These are phyloP conservation scores for Trichocomaceae sp. DNA, from an alignment of 2,329 filamentous ascomycete species.

Conservation along the genomic window DNA sequence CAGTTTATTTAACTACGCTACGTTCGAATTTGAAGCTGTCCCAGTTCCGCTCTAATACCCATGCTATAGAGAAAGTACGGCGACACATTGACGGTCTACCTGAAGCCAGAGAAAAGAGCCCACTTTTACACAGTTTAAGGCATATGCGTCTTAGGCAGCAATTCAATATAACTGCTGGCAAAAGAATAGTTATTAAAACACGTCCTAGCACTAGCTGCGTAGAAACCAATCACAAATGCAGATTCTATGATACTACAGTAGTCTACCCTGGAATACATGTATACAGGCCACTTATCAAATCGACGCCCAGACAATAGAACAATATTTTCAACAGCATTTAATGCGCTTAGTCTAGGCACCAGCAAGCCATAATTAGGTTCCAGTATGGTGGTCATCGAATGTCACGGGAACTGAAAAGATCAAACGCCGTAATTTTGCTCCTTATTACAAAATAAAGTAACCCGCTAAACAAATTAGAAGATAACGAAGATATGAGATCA, in stretches of 20 bases:
- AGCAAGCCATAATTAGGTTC: constrained; percentile 12
- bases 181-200: too few relatives aligned
- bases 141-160: too few relatives aligned
- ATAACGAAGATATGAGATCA: background rate
- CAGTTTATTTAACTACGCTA: too few relatives aligned
- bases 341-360: constrained; percentile 1
- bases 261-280: constrained; percentile 8
- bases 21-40: too few relatives aligned
- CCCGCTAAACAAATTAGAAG: constrained; percentile 5
- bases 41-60: too few relatives aligned
- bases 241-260: background rate
- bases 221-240: background rate
- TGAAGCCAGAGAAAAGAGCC: too few relatives aligned
- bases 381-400: constrained; percentile 2
- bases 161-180: too few relatives aligned
- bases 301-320: background rate
- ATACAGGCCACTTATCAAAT: constrained; percentile 1
- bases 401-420: constrained; percentile 1
- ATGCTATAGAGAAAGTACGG: too few relatives aligned
- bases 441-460: background rate
- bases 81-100: too few relatives aligned
- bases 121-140: too few relatives aligned
- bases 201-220: background rate
- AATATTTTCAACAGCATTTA: background rate
- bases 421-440: constrained; percentile 11